Base-by-base conservation (phyloP, 1,284 basidiomycete genomes). In the Rhodotorula sp. region DNA sequence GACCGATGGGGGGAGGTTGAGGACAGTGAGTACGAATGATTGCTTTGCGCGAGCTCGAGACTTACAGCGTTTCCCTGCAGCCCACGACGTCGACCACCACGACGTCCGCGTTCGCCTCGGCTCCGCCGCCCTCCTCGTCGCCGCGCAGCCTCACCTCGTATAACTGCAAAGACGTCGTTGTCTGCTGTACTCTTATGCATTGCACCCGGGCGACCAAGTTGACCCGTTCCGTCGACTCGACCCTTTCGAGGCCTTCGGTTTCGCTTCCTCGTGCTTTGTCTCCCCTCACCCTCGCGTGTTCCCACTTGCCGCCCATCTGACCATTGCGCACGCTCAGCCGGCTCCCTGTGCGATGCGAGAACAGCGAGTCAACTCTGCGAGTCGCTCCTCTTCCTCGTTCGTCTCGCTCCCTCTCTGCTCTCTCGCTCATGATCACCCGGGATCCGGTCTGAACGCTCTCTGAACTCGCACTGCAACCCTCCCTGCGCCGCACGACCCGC, bases 1-100 rank as follows among this genome's bases (percentile, higher is more conserved):
- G 87, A 95, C 80, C 85, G 87, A 61, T 99, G 96, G 96, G 96
- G 96, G 31, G 93, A 96, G 81, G 96, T 99, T 0, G 96, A 99
- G 83, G 96, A 99, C 80, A 91, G 94, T 96, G 77, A 84, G 93
- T 85, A 4, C n/a, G n/a, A n/a, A n/a, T n/a, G n/a, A n/a, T n/a
- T n/a, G n/a, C n/a, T n/a, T n/a, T n/a, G n/a, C n/a, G n/a, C n/a
- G n/a, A n/a, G n/a, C n/a, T n/a, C n/a, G n/a, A n/a, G n/a, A n/a
- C n/a, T n/a, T n/a, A n/a, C n/a, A n/a, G n/a, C n/a, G n/a, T n/a
- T n/a, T n/a, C n/a, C n/a, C n/a, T n/a, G n/a, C 79, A 94, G 92
- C 92, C 34, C 94, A 96, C 78, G 94, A 97, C 80, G 95, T 99
- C 55, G 95, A 99, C 81, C 90, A 92, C 80, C 91, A 96, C 72